Conservation (phyloP, 139 green algal species). For the Haematococcus lacustris region DNA sequence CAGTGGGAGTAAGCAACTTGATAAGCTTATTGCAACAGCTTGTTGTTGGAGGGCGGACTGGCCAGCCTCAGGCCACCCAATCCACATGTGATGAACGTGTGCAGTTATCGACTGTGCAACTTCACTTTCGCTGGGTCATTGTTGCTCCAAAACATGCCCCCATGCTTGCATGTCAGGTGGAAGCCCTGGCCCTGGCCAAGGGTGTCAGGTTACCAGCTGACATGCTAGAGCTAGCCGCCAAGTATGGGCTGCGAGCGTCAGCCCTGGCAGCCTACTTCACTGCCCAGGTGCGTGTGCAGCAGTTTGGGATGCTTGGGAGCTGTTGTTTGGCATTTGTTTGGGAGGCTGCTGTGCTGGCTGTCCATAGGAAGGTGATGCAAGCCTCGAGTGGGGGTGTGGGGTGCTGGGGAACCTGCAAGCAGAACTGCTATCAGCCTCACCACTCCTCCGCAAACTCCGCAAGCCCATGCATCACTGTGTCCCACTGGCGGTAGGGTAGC, state of each 20-base stretch:
- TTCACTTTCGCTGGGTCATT: background rate
- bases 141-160: background rate
- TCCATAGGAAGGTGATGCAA: background rate
- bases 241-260: constrained; percentile 28
- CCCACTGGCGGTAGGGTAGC: too few species aligned
- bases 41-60: too few species aligned
- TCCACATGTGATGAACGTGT: too few species aligned
- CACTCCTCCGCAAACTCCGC: too few species aligned
- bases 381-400: too few species aligned
- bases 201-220: constrained; percentile 39
- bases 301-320: background rate
- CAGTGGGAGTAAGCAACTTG: too few species aligned
- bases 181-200: constrained; percentile 31
- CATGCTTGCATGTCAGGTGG: constrained; percentile 24
- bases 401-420: too few species aligned
- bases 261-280: constrained; percentile 24
- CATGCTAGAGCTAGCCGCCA: constrained; percentile 39
- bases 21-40: too few species aligned
- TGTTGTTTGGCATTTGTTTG: background rate
- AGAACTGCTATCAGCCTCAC: background rate
- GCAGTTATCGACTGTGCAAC: too few species aligned
- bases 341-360: background rate
- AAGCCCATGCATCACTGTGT: too few species aligned
- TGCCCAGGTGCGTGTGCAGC: constrained; percentile 14
- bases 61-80: too few species aligned